These are phyloP conservation scores for Deuterostichococcus epilithicus DNA, from an alignment of 139 green algal species.

Conservation along the genomic window DNA sequence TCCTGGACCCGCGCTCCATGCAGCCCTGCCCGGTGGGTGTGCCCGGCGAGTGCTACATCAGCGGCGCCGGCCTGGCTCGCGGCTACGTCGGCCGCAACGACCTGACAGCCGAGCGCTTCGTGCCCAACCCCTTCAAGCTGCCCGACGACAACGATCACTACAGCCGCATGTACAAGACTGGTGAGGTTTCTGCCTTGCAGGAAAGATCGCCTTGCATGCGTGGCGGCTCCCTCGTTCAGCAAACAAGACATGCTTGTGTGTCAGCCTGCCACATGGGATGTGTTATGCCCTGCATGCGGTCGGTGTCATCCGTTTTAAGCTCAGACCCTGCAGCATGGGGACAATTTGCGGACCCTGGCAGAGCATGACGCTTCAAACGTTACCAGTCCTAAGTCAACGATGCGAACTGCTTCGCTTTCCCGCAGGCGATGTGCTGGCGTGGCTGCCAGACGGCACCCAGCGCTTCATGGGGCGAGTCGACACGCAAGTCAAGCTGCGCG, in stretches of 20 bases:
- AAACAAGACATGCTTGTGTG: too few species aligned
- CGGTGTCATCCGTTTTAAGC: too few species aligned
- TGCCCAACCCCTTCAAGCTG: conserved; percentile 40
- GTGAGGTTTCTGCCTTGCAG: too few species aligned
- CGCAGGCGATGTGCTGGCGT: conserved; percentile 40
- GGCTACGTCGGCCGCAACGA: conserved; percentile 35
- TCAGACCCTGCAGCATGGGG: too few species aligned
- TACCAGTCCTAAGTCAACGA: too few species aligned
- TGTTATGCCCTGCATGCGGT: too few species aligned
- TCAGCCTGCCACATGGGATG: too few species aligned
- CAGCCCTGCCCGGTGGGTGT: conserved; percentile 28
- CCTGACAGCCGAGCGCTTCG: conserved; percentile 38
- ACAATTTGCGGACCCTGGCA: too few species aligned
- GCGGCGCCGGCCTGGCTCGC: conserved; percentile 28
- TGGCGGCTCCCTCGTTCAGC: too few species aligned
- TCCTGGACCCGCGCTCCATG: conserved; percentile 35
- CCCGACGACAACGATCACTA: conserved; percentile 19
- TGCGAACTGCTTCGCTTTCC: too few species aligned
- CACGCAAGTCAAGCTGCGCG: conserved; percentile 43
- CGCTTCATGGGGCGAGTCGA: conserved; percentile 19
- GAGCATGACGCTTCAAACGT: too few species aligned
- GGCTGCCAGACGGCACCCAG: conserved; percentile 21
- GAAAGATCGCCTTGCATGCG: too few species aligned
- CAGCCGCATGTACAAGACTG: conserved; percentile 32
- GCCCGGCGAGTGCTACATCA: conserved; percentile 47